Conservation (phyloP, 2,329 filamentous ascomycete species). For the Fonsecaea multimorphosa region DNA sequence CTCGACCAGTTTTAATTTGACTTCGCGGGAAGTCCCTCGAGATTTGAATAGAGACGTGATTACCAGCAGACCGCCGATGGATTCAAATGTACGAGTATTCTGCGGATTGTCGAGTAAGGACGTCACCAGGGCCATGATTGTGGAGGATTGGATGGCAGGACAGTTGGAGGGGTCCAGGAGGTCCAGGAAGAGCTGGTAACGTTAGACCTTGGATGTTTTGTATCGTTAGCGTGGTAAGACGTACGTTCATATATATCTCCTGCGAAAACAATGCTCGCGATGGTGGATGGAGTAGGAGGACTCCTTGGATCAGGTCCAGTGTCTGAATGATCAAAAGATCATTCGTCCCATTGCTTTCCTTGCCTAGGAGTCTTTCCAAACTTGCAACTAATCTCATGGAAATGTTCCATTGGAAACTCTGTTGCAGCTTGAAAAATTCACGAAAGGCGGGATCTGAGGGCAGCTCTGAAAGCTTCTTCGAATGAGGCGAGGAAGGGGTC, state of each 20-base stretch:
- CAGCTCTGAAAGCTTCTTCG: slow-evolving; percentile 72
- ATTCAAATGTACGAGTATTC: slow-evolving; percentile 91
- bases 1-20: slow-evolving; percentile 95
- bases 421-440: slow-evolving; percentile 95
- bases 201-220: neutral
- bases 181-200: slow-evolving; percentile 76
- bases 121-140: slow-evolving; percentile 86
- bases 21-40: slow-evolving; percentile 80
- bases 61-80: slow-evolving; percentile 86
- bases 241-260: slow-evolving; percentile 91
- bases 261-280: slow-evolving; percentile 85
- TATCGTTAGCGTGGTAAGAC: neutral
- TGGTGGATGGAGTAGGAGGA: slow-evolving; percentile 85
- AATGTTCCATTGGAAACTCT: slow-evolving; percentile 98
- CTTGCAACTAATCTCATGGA: slow-evolving; percentile 83
- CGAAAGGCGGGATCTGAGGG: slow-evolving; percentile 85
- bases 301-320: slow-evolving; percentile 86
- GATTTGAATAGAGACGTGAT: slow-evolving; percentile 93
- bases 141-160: slow-evolving; percentile 87
- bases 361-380: slow-evolving; percentile 83
- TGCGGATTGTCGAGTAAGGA: slow-evolving; percentile 83
- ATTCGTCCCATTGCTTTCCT: slow-evolving; percentile 79
- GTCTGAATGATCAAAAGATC: slow-evolving; percentile 87
- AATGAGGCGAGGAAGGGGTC: slow-evolving; percentile 47
- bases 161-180: slow-evolving; percentile 92